These are phyloP conservation scores for Phytophthora citricola DNA, from an alignment of 352 stramenopile genomes.

Conservation along the genomic window DNA sequence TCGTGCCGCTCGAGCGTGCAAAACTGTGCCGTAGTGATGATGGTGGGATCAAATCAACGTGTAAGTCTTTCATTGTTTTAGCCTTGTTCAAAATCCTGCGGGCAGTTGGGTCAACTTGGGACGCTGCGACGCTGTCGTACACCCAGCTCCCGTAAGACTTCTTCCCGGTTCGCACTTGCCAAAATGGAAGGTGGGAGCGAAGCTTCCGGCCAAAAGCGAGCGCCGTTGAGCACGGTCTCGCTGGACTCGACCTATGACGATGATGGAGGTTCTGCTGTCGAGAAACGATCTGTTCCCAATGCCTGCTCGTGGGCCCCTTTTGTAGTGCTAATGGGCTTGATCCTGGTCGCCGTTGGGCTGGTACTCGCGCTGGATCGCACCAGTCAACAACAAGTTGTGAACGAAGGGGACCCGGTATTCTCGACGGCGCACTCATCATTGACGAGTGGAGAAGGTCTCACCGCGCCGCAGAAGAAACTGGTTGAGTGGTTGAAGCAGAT, in stretches of 20 bases:
- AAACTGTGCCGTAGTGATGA: no score
- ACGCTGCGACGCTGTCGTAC: slow-evolving; percentile 26
- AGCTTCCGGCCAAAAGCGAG: slow-evolving; percentile 17
- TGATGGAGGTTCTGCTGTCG: slow-evolving; percentile 2
- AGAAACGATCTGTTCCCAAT: slow-evolving; percentile 4
- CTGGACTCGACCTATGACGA: slow-evolving; percentile 30
- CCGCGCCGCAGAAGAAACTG: slow-evolving; percentile 24
- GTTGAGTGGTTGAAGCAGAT: slow-evolving; percentile 28
- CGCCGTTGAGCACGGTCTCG: slow-evolving; percentile 35
- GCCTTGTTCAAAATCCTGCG: no score
- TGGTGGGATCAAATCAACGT: no score
- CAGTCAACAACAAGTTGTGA: slow-evolving; percentile 3
- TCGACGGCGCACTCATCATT: slow-evolving; percentile 7
- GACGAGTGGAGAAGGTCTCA: slow-evolving; percentile 15
- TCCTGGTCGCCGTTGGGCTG: slow-evolving; percentile 28
- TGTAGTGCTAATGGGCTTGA: slow-evolving; percentile 17
- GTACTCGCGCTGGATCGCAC: slow-evolving; percentile 26
- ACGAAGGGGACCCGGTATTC: slow-evolving; percentile 5
- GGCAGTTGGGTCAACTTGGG: no score
- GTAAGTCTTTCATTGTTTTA: not conserved
- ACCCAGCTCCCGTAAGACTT: not conserved
- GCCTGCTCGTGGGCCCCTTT: slow-evolving; percentile 16
- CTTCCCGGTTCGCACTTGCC: slow-evolving; percentile 16
- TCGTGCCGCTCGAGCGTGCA: not conserved
- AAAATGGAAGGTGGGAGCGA: slow-evolving; percentile 30